Base-by-base conservation (phyloP, 768 basidiomycete genomes). In the Tylopilus vinaceipallidus region DNA sequence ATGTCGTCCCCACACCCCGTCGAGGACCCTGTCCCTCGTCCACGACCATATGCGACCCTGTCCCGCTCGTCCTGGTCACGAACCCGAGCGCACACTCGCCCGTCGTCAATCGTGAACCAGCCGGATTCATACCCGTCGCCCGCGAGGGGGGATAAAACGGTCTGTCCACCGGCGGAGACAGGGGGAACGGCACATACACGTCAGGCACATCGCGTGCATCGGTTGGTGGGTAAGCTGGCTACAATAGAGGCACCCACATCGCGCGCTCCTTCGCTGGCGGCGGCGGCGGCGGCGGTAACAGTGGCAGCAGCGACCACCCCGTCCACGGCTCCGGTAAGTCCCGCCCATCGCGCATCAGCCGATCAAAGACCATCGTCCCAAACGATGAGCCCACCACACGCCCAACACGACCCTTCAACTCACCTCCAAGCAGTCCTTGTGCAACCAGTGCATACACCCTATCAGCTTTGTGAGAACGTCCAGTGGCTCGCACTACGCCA, bases 361-460 rank as follows among this genome's bases (percentile, higher is more conserved):
- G 48, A 30, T 63, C 63, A 35, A 62, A 56, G 30, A 50, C 46
- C 38, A 64, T 49, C 42, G 55, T 38, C 20, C 51, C 46, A 46
- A 56, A 56, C 42, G 62, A 47, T 29, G 6, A 29, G 27, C n/a
- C n/a, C n/a, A n/a, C n/a, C n/a, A n/a, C n/a, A n/a, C n/a, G n/a
- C n/a, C n/a, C n/a, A n/a, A 47, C 30, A 33, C 6, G 16, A 23
- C 16, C 24, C 12, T 12, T 4, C 17, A 34, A 51, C 78, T n/a
- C 45, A 88, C 88, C 73, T 85, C 75, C 23, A 92, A 65, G 71
- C 90, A 92, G n/a, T 73, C 75, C 60, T 83, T 81, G 64, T 92
- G 90, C 55, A 91, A 67, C 88, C 88, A 92, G 66, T 92, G 90
- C 1, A 80, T 68, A 54, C 90, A 92, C 45, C 82, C 82, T 23